Evolutionary conservation across 768 basidiomycete genomes (phyloP), one percentile per base, ranked within the genome.

Genomic region (Russula abietina): DNA sequence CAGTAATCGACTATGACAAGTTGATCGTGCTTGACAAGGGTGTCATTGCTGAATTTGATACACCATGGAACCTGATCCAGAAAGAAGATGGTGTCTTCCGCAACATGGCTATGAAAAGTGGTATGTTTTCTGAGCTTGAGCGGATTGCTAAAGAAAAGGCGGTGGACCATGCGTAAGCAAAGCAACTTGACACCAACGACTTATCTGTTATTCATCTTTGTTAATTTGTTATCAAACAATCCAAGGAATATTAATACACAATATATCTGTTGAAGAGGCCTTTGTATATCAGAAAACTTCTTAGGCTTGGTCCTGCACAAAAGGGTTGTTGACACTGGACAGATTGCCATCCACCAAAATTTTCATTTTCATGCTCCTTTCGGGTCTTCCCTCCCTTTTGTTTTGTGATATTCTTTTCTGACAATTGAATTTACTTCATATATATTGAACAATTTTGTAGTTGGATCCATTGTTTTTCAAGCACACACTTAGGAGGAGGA

Each of bases 11-110:
- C 73, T 87, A 94, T 68, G 87, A 88, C 73, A 78, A 86, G 33
- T 74, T 94, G 62, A 80, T 93, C 62, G 86, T 93, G 9, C 75
- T 93, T n/a, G 89, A 93, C 75, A 83, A 84, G 62, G 84, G 86
- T 70, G 65, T 71, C 60, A 66, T 79, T 26, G 75, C 70, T 14
- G 78, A 79, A 68, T 80, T 81, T 59, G 83, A 83, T 66, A 82
- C 82, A 22, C 83, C 83, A 3, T 73, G 74, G 64, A 78, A 78
- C 57, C 69, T 84, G 33, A 80, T 81, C 56, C 70, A 75, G 50
- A 77, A 76, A 54, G 75, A 80, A 64, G 75, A 73, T 28, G 79
- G 82, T 10, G 73, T 79, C 32, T 84, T 84, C 74, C 72, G 77
- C 24, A 73, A 74, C 56, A 83, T 84, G 83, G 81, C 80, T 57